phyloP scores from a whole-genome alignment of 441 rosid genomes.

The Mallotus japonicus region DNA sequence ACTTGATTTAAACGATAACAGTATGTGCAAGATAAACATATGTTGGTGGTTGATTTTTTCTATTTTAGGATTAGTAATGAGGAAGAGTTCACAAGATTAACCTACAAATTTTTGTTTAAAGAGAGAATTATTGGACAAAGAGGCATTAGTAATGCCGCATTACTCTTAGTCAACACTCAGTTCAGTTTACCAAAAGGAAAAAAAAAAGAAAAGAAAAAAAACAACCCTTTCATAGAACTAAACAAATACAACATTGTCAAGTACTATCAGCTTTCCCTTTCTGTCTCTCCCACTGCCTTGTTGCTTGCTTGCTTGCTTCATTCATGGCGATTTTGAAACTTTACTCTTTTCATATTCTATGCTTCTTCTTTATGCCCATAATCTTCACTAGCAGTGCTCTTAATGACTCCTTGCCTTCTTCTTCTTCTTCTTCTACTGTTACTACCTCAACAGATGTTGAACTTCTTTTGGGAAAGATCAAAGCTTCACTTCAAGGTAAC shows the following conservation, averaged over 20 bases:
- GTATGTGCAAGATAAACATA: no score
- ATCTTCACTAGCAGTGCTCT: conserved; percentile 20
- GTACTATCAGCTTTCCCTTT: conserved; percentile 10
- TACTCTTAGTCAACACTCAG: conserved; percentile 39
- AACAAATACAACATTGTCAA: conserved; percentile 18
- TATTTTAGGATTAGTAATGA: no score
- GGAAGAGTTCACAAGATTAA: no score
- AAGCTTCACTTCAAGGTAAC: conserved; percentile 71
- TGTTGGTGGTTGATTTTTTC: no score
- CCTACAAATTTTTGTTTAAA: no score
- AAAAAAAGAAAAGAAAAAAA: conserved; percentile 6
- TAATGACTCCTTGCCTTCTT: conserved; percentile 11
- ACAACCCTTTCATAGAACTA: conserved; percentile 18
- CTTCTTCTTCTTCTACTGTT: conserved; percentile 27
- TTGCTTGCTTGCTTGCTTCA: conserved; percentile 21
- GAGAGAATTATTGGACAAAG: conserved; percentile 21
- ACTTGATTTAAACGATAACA: no score
- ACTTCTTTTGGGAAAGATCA: conserved; percentile 70
- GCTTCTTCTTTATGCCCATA: conserved; percentile 27
- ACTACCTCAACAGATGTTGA: conserved; percentile 60
- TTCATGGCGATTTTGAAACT: conserved; percentile 52
- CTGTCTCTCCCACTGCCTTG: conserved; percentile 13
- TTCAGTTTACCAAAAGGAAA: conserved; percentile 44
- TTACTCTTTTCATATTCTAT: conserved; percentile 35
- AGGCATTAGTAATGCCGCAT: no score